A percentile compares a stretch with the other conserved stretches of the same genome.
Conservation (phyloP, 75 land plant genomes). For the Chamaecyparis obtusa region DNA sequence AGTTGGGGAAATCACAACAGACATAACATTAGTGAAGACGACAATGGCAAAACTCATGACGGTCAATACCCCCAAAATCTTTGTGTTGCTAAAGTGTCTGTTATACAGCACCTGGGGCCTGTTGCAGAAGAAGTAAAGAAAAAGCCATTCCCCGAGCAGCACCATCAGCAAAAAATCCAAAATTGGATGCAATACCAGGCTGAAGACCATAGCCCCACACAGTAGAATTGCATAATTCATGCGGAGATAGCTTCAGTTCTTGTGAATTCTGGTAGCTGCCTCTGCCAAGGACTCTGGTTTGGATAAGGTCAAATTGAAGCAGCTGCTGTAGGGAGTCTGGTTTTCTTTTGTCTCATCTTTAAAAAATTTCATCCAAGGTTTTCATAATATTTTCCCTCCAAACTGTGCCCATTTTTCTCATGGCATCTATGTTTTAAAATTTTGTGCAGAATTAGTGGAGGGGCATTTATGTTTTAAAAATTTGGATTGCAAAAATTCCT, state of each 20-base stretch:
- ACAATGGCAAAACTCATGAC: conserved; percentile 46
- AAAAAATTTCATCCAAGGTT: too few species aligned
- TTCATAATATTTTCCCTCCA: too few species aligned
- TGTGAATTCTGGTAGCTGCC: conserved; percentile 59
- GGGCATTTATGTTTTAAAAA: too few species aligned
- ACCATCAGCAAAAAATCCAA: conserved; percentile 49
- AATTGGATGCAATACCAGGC: conserved; percentile 60
- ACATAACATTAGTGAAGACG: conserved; percentile 67
- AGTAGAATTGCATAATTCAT: conserved; percentile 60
- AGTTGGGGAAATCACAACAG: conserved; percentile 52
- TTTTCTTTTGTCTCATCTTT: too few species aligned
- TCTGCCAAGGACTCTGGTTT: conserved; percentile 57
- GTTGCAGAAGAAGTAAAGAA: conserved; percentile 61
- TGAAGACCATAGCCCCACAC: conserved; percentile 36
- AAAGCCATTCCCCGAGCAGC: conserved; percentile 58
- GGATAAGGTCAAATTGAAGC: conserved; percentile 23
- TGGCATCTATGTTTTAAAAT: too few species aligned
- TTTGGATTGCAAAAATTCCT: too few species aligned
- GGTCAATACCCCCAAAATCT: conserved; percentile 32
- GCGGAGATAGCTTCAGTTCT: conserved; percentile 59
- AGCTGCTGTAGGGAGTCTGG: too few species aligned
- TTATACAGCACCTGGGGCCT: conserved; percentile 45
- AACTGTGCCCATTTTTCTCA: too few species aligned
- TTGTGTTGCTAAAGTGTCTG: conserved; percentile 55
- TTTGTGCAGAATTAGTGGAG: too few species aligned